Evolutionary conservation across 2,329 filamentous ascomycete genomes (phyloP).

Genomic region (Alternaria panax): DNA sequence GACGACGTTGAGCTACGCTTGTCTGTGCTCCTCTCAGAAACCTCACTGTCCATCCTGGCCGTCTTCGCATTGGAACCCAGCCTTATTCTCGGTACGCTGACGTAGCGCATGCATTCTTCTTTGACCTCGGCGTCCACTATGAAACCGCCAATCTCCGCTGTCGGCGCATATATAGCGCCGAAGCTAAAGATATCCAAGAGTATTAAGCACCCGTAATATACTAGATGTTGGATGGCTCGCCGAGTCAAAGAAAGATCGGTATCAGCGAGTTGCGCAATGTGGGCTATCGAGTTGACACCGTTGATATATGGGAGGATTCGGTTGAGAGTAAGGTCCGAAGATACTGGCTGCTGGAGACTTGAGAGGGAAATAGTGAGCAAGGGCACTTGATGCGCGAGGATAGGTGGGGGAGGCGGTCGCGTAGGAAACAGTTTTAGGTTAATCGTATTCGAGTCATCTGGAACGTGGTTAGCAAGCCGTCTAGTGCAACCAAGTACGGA

Average conservation of each 20-base stretch:
- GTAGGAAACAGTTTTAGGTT: conserved; percentile 96
- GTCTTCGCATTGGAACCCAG: conserved; percentile 24
- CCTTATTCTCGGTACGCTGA: conserved; percentile 57
- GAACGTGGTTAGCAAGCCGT: neutral
- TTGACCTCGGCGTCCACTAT: conserved; percentile 78
- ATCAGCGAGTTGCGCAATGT: conserved; percentile 84
- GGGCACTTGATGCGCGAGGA: conserved; percentile 90
- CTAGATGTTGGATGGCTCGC: conserved; percentile 83
- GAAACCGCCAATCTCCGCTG: conserved; percentile 79
- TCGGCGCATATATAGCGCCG: conserved; percentile 85
- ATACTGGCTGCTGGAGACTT: conserved; percentile 58
- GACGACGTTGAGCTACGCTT: conserved; percentile 34
- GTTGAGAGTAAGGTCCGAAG: conserved; percentile 75
- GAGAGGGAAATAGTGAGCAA: conserved; percentile 66
- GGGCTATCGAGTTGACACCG: conserved; percentile 86
- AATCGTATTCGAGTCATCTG: conserved; percentile 91
- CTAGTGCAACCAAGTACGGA: too few species aligned
- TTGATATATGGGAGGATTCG: conserved; percentile 87
- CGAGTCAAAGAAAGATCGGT: conserved; percentile 87
- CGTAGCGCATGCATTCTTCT: conserved; percentile 87
- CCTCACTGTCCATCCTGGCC: conserved; percentile 27
- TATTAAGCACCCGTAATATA: conserved; percentile 91
- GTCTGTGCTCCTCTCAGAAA: conserved; percentile 26
- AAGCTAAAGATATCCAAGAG: conserved; percentile 97
- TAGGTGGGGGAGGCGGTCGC: conserved; percentile 75